A percentile compares a stretch with the other conserved stretches of the same genome.
These are phyloP conservation scores for Capsicum pubescens DNA, from an alignment of 257 asterid species.

Conservation along the genomic window DNA sequence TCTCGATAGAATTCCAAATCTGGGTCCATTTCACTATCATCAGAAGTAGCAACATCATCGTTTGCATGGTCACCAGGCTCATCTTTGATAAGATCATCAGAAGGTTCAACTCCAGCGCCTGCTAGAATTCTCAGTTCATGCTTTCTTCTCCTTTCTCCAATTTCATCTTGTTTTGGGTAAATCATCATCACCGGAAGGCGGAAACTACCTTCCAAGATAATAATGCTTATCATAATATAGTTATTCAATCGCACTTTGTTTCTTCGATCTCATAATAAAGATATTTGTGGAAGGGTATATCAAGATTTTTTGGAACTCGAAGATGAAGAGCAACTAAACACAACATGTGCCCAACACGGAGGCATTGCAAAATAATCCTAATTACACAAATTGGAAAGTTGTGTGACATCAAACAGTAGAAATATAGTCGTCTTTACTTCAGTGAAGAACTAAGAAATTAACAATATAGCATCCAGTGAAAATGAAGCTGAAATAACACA, in stretches of 20 bases:
- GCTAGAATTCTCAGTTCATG: conserved; percentile 84
- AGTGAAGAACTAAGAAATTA: not conserved
- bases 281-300: not conserved
- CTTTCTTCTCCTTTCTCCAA: conserved; percentile 95
- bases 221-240: conserved; percentile 6
- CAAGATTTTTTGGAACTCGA: not conserved
- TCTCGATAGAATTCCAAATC: conserved; percentile 71
- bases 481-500: not conserved
- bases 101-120: conserved; percentile 74
- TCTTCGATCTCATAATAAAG: not conserved
- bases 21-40: conserved; percentile 56
- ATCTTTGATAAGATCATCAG: conserved; percentile 53
- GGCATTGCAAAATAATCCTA: conserved; percentile 1
- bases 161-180: conserved; percentile 87
- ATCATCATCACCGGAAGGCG: conserved; percentile 97
- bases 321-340: not conserved
- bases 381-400: not conserved
- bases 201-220: conserved; percentile 57
- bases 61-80: conserved; percentile 46
- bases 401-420: not conserved
- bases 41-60: conserved; percentile 46
- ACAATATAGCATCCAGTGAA: not conserved
- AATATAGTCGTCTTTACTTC: not conserved
- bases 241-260: not conserved
- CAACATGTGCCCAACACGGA: not conserved